A percentile compares a stretch with the other conserved stretches of the same genome.
phyloP scores from a whole-genome alignment of 257 asterid genomes.

The Penstemon eatonii region DNA sequence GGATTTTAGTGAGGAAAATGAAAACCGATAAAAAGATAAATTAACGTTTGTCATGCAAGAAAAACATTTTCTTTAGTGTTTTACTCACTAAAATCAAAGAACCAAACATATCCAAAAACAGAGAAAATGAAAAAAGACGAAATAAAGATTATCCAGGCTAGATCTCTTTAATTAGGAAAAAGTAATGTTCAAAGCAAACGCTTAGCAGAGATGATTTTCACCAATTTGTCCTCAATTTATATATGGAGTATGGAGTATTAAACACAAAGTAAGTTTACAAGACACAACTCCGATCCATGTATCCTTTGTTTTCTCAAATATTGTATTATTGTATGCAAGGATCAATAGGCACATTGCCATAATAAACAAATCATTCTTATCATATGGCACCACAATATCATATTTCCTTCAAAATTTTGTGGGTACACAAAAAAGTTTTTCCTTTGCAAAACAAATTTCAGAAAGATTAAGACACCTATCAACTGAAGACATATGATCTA shows the following conservation, averaged over 20 bases:
- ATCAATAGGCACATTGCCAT: background rate
- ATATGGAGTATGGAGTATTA: background rate
- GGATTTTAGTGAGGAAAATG: no score
- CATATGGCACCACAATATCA: background rate
- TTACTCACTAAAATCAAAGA: no score
- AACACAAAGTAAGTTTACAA: background rate
- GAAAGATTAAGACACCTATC: conserved; percentile 6
- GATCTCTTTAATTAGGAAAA: conserved; percentile 9
- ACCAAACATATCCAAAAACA: background rate
- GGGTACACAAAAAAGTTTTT: no score
- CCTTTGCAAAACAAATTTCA: background rate
- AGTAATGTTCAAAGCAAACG: background rate
- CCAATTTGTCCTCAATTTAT: conserved; percentile 13
- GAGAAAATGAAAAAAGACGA: background rate
- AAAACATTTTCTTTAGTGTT: no score
- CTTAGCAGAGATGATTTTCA: background rate
- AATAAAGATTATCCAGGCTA: conserved; percentile 12
- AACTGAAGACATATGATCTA: background rate
- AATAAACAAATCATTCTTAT: background rate
- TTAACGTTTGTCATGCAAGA: no score
- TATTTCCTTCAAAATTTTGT: background rate
- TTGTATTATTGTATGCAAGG: background rate
- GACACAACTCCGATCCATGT: no score
- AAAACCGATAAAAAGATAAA: no score
- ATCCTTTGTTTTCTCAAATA: conserved; percentile 1